Evolutionary conservation across 2,329 filamentous ascomycete species (phyloP).

Genomic region (Chalara sp.): DNA sequence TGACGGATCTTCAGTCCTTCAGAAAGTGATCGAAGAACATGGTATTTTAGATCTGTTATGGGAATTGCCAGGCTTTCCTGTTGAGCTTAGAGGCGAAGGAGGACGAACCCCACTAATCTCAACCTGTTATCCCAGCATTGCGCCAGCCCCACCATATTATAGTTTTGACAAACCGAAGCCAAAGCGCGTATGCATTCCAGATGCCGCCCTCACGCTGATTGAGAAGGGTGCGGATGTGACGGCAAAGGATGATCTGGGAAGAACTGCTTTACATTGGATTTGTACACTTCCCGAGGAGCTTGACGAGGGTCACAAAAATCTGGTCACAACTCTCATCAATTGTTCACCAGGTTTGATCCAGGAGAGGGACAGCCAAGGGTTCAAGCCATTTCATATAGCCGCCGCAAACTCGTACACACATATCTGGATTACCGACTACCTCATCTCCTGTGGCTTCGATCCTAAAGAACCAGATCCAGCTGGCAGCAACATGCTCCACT

Average conservation of each 20-base stretch:
- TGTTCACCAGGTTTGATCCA: no score
- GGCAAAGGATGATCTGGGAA: constrained; percentile 10
- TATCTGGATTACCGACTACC: no score
- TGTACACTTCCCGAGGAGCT: no score
- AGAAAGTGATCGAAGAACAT: neutral
- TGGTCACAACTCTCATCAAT: no score
- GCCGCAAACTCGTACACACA: no score
- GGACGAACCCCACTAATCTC: constrained; percentile 6
- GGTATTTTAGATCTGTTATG: neutral
- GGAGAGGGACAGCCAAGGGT: no score
- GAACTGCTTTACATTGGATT: constrained; percentile 4
- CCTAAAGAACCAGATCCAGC: no score
- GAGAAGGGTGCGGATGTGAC: constrained; percentile 7
- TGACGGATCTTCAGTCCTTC: neutral
- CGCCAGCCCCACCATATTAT: neutral
- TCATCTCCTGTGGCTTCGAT: no score
- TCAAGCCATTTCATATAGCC: no score
- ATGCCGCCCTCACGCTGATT: constrained; percentile 4
- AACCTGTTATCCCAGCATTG: no score
- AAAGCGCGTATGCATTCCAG: neutral
- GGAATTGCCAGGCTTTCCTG: neutral
- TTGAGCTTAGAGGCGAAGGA: constrained; percentile 1
- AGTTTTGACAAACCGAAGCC: neutral
- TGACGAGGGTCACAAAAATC: no score
- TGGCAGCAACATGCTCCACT: no score